Conservation (phyloP, 2,329 filamentous ascomycete genomes). For the Hypoxylon sp. region DNA sequence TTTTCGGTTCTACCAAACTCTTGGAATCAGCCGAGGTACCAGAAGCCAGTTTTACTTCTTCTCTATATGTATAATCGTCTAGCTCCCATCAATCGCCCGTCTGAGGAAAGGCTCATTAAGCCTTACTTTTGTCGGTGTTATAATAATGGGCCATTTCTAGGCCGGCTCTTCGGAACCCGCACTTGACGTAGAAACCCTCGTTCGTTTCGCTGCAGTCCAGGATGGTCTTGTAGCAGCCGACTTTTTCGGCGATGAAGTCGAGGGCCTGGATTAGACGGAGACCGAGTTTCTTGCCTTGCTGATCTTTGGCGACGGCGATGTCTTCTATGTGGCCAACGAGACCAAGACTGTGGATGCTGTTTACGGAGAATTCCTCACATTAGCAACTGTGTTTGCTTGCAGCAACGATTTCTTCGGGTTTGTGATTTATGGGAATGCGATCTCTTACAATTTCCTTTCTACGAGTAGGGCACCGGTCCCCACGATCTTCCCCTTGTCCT, state of each 20-base stretch:
- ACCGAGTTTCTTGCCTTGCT: conserved; percentile 97
- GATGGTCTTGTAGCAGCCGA: conserved; percentile 97
- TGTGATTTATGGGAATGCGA: not conserved
- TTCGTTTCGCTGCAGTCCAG: conserved; percentile 96
- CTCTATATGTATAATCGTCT: conserved; percentile 12
- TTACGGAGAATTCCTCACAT: conserved; percentile 23
- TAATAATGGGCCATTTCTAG: conserved; percentile 98
- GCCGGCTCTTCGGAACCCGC: conserved; percentile 91
- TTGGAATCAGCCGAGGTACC: conserved; percentile 29
- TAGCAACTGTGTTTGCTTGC: conserved; percentile 30
- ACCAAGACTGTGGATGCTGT: conserved; percentile 81
- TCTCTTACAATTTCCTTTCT: conserved; percentile 88
- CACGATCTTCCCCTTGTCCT: conserved; percentile 80
- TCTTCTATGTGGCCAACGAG: conserved; percentile 97
- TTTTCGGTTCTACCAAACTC: conserved; percentile 29
- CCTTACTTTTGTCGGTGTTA: conserved; percentile 66
- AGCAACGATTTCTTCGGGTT: not conserved
- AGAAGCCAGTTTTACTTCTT: conserved; percentile 16
- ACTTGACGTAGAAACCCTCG: conserved; percentile 98
- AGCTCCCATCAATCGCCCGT: conserved; percentile 3
- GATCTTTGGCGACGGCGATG: conserved; percentile 92
- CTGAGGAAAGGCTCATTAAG: conserved; percentile 36
- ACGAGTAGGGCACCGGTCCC: conserved; percentile 91
- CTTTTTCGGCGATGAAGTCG: conserved; percentile 85
- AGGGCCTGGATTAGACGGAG: conserved; percentile 93